Evolutionary conservation across 345 rosid species (phyloP).

Genomic region (Reutealis trisperma): DNA sequence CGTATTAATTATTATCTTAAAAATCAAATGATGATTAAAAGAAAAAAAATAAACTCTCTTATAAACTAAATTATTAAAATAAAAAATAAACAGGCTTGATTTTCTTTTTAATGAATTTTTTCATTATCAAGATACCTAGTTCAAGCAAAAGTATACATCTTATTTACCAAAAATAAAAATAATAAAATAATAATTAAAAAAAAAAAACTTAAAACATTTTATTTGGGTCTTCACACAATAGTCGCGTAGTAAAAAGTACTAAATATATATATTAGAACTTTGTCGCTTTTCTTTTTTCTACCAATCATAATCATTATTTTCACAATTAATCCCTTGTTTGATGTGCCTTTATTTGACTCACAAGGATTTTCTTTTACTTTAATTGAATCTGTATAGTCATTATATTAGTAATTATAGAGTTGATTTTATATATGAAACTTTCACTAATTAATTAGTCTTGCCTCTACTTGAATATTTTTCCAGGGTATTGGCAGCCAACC

Average conservation of each 20-base stretch:
- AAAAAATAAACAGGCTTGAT: neutral
- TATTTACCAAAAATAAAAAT: neutral
- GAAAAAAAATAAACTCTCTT: neutral
- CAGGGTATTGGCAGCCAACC: neutral
- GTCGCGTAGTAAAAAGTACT: neutral
- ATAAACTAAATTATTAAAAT: too few relatives aligned
- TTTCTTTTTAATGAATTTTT: neutral
- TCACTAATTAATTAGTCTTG: constrained; percentile 10
- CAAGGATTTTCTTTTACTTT: neutral
- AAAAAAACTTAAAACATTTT: too few relatives aligned
- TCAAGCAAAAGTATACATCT: neutral
- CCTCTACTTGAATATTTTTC: constrained; percentile 6
- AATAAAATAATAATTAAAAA: too few relatives aligned
- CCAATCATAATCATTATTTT: neutral
- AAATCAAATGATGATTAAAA: too few relatives aligned
- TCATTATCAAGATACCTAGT: neutral
- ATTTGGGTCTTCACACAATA: neutral
- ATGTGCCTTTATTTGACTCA: neutral
- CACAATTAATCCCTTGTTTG: neutral
- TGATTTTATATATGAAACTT: neutral
- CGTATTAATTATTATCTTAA: too few relatives aligned
- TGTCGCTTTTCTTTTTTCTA: neutral
- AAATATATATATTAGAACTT: too few relatives aligned
- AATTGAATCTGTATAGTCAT: constrained; percentile 2
- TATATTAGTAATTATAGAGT: constrained; percentile 8